These are phyloP conservation scores for Tylopilus sp. DNA, from an alignment of 768 basidiomycete species.

Conservation along the genomic window DNA sequence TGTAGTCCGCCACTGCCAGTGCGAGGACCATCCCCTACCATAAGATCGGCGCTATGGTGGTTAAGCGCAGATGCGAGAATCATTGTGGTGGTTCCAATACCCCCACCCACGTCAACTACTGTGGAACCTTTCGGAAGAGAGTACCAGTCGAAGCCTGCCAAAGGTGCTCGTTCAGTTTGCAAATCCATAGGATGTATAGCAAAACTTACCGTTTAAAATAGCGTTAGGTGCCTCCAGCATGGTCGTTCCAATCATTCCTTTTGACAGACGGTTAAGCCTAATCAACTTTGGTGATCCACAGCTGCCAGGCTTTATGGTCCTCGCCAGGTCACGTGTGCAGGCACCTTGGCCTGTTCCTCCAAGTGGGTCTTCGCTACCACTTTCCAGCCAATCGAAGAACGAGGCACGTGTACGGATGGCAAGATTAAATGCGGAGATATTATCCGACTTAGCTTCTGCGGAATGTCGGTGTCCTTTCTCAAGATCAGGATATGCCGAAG, in stretches of 20 bases:
- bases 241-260: slow-evolving; percentile 70
- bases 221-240: slow-evolving; percentile 68
- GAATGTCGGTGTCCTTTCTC: neutral
- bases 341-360: slow-evolving; percentile 24
- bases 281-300: slow-evolving; percentile 36
- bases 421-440: slow-evolving; percentile 59
- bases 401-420: slow-evolving; percentile 55
- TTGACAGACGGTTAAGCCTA: slow-evolving; percentile 66
- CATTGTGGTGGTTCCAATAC: slow-evolving; percentile 55
- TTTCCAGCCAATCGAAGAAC: slow-evolving; percentile 79
- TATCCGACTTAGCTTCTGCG: slow-evolving; percentile 7
- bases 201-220: slow-evolving; percentile 46
- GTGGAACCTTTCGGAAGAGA: slow-evolving; percentile 46
- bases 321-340: neutral
- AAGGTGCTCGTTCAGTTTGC: no score
- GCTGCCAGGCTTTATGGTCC: neutral
- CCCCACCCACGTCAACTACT: slow-evolving; percentile 69
- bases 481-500: no score
- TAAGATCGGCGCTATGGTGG: neutral
- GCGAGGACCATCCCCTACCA: neutral
- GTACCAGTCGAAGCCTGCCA: slow-evolving; percentile 56
- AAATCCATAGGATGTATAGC: no score
- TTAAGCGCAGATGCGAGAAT: slow-evolving; percentile 39
- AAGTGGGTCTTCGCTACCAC: slow-evolving; percentile 37
- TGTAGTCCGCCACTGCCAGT: neutral